Base-by-base conservation (phyloP, 345 rosid species). In the Lepidium aucheri region DNA sequence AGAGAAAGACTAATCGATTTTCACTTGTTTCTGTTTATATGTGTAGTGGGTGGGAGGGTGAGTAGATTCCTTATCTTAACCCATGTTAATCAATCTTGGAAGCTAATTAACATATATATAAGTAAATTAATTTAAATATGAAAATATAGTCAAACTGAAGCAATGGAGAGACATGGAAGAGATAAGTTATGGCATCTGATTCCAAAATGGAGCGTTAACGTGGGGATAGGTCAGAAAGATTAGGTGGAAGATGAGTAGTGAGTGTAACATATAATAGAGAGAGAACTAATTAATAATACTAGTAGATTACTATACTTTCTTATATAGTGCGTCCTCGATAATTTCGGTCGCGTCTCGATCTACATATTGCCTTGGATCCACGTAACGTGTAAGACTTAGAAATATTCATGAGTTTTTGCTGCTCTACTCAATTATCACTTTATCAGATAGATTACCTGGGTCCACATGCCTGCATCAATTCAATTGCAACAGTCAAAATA, bases 341-440 rank as follows among this genome's bases (percentile, higher is more conserved):
- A n/a, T n/a, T n/a, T n/a, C n/a, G n/a, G n/a, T n/a, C n/a, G n/a
- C n/a, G n/a, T n/a, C n/a, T n/a, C n/a, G 62, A 73, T 58, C 67
- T 52, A 44, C 44, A 66, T 59, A 59, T 66, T 66, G 76, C 71
- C 68, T 66, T 59, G 72, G 67, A 73, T 73, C 77, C 77, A 73
- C 57, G 72, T 73, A 73, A 73, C 67, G 67, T 64, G 53, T 57
- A 35, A 49, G 67, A 22, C 49, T 65, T 51, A 46, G 32, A 28
- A 49, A 38, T 49, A 49, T 59, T 72, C 66, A 47, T 72, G 60
- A 38, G 6, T 63, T 40, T 54, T 63, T 71, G 75, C 57, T 55
- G 51, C 41, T 63, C 59, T 56, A 71, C 65, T 72, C 60, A 72
- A 56, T 72, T 64, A 64, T 72, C 65, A 57, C 60, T 64, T 72